Evolutionary conservation across 140 eudicot species (phyloP), one percentile per base, ranked within the genome.

Genomic region (Oenanthe javanica): DNA sequence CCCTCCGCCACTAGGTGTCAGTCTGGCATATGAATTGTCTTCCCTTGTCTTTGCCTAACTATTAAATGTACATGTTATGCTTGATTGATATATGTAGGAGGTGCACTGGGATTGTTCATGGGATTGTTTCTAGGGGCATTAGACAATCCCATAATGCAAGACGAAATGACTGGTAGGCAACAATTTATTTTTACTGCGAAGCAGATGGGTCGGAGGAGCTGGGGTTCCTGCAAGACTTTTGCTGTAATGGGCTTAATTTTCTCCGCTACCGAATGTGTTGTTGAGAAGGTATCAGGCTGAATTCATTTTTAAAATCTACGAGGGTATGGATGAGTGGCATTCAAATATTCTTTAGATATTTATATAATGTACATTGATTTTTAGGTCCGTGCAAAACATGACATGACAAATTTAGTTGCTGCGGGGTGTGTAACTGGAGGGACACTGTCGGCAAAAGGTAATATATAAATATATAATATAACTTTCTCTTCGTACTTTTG

Each of bases 361-460:
- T 79, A 87, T 81, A 84, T 75, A 15, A 31, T 69, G 31, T 79
- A 25, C 77, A 75, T 46, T 59, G 10, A 1, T 70, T 45, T 84
- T 79, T 72, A 95, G 99, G 91, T 85, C 49, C 93, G 99, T 61
- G 99, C 99, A 36, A 95, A 95, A 85, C 99, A 95, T 80, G 97
- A 95, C 85, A 89, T 84, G 55, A 89, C 96, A 81, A 95, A 95
- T 81, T 89, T 97, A 63, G 96, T 85, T 76, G 92, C 83, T 79
- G 99, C 97, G 15, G 99, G 99, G 67, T 95, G 99, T 86, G 92
- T 82, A 64, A 93, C 99, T 50, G 99, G 99, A 77, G 97, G 97
- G 47, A 61, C 90, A 80, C 40, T 95, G 48, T 91, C 99, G 16
- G 97, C 97, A 51, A 92, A 80, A 81, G 97, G 99, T 92, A 87